Base-by-base conservation (phyloP, 768 basidiomycete species). In the Mycena galopus region DNA sequence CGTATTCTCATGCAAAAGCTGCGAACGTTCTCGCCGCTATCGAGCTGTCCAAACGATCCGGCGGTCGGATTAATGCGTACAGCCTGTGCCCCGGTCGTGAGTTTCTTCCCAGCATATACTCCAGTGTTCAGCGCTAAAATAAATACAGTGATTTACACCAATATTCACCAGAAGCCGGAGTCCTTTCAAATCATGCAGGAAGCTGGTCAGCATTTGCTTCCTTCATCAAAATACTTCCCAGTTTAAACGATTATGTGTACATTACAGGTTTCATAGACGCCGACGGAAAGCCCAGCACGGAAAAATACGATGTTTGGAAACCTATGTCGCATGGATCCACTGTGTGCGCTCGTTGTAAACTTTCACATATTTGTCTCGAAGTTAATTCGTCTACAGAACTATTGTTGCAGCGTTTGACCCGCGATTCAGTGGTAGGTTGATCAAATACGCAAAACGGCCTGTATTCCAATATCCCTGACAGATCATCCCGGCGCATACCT, bases 21-120 rank as follows among this genome's bases (percentile, higher is more conserved):
- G 57, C 64, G 25, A 37, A 9, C 16, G 33, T 23, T 9, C 51
- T 65, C 11, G 17, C 19, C 8, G 64, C 64, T 23, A 37, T 53
- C 33, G 64, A 65, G 53, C 35, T 65, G 7, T 55, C 64, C n/a
- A 37, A 53, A 25, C 50, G 64, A 30, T 32, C 64, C 1, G n/a
- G 23, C 32, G 64, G 64, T 2, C 32, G 33, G 64, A 37, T 65
- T 10, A 32, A 53, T 25, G 64, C 53, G 16, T 65, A 35, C 21
- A 65, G 64, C 51, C 21, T 65, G 64, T 53, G 51, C 50, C 64
- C 64, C 39, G 64, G 64, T n/a, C 14, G 64, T 65, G 23, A n/a
- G 63, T 37, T 17, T n/a, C n/a, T 14, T 9, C n/a, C 14, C 14
- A 39, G 2, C 19, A 1, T 39, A 27, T 42, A 25, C 33, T 61